Evolutionary conservation across 2,329 filamentous ascomycete genomes (phyloP).

Genomic region (Aspergillus pseudoglaucus): DNA sequence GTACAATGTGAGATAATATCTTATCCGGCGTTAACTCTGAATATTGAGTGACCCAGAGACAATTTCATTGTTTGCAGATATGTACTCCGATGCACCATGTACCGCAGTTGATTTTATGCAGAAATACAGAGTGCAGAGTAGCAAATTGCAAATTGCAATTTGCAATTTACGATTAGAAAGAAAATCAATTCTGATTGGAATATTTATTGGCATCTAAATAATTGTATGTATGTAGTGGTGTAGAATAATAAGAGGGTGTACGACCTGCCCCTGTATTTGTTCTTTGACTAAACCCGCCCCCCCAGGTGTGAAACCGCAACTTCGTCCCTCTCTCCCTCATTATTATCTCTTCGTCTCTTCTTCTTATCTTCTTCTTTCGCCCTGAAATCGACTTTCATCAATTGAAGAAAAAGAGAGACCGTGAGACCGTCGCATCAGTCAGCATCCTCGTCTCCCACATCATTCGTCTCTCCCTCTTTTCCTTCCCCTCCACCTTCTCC

Average conservation of each 20-base stretch:
- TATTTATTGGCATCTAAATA: too few relatives aligned
- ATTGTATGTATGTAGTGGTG: too few relatives aligned
- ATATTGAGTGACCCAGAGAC: not conserved
- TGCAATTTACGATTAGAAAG: not conserved
- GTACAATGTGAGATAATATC: not conserved
- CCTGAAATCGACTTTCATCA: not conserved
- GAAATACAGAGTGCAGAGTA: too few relatives aligned
- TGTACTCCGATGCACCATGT: too few relatives aligned
- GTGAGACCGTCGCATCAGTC: too few relatives aligned
- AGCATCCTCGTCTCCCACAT: too few relatives aligned
- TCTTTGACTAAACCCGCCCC: not conserved
- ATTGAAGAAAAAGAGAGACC: too few relatives aligned
- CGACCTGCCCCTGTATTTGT: too few relatives aligned
- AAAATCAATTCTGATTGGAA: not conserved
- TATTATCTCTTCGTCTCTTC: conserved; percentile 6
- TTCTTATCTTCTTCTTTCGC: conserved; percentile 6
- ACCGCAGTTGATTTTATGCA: too few relatives aligned
- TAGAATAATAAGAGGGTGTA: too few relatives aligned
- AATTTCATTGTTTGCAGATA: too few relatives aligned
- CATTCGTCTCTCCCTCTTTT: not conserved
- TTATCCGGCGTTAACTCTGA: not conserved
- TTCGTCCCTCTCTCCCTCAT: not conserved
- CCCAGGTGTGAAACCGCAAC: not conserved
- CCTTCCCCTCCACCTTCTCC: conserved; percentile 4
- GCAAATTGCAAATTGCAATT: too few relatives aligned